phyloP scores from a whole-genome alignment of 352 stramenopile genomes.

The Phytophthora pisi region DNA sequence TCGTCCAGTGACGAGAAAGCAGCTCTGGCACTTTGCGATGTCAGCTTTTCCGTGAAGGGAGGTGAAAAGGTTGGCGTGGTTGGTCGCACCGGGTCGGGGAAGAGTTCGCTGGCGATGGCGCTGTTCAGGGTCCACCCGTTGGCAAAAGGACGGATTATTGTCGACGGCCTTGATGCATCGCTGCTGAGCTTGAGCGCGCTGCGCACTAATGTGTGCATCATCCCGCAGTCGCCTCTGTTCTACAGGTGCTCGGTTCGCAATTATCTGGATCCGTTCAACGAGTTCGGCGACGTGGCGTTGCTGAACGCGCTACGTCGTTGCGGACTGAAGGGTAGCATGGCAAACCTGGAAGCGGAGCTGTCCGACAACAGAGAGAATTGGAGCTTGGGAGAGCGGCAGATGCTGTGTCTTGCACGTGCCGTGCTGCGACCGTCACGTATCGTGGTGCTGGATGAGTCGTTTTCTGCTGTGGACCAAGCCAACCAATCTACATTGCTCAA shows the following conservation, averaged over 20 bases:
- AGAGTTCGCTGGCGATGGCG: constrained; percentile 63
- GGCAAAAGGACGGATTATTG: constrained; percentile 69
- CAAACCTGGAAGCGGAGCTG: constrained; percentile 37
- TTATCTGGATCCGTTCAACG: constrained; percentile 92
- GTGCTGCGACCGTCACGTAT: constrained; percentile 88
- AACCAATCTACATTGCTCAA: constrained; percentile 71
- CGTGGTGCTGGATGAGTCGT: constrained; percentile 92
- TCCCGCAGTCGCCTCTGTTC: constrained; percentile 94
- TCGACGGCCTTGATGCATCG: constrained; percentile 89
- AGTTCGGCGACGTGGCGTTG: constrained; percentile 66
- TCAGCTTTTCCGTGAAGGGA: constrained; percentile 49
- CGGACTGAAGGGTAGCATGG: constrained; percentile 44
- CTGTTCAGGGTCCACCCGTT: constrained; percentile 54
- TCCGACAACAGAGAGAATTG: constrained; percentile 96
- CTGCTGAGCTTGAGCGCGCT: constrained; percentile 43
- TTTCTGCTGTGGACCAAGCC: constrained; percentile 60
- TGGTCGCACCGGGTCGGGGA: constrained; percentile 64
- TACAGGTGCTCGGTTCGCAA: constrained; percentile 91
- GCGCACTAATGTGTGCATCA: constrained; percentile 56
- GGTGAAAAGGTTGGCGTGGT: constrained; percentile 68
- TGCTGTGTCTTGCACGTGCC: constrained; percentile 95
- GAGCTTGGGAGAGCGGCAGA: constrained; percentile 94
- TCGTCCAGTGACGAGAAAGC: constrained; percentile 19
- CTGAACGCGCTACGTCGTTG: constrained; percentile 50
- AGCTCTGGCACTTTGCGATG: constrained; percentile 48